Base-by-base conservation (phyloP, 2,329 filamentous ascomycete genomes). In the Metarhizium anisopliae region DNA sequence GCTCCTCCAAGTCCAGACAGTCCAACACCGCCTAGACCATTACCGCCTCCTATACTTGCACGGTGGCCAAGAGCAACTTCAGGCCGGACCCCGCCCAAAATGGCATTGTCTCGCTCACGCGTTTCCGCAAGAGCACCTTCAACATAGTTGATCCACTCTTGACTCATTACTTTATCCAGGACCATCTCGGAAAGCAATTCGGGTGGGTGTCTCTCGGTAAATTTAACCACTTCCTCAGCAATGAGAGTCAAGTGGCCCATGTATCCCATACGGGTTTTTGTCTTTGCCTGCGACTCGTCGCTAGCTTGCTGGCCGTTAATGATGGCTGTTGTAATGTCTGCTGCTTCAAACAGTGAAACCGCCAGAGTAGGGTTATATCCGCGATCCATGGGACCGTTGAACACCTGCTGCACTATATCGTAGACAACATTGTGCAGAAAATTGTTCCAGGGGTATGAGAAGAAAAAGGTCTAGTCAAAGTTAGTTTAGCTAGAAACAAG, bases 371-470 rank as follows among this genome's bases (percentile, higher is more conserved):
- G 86, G 71, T 99, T 99, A 74, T 87, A 96, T 32, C 94, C 92
- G 58, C 91, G 87, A 63, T 97, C 93, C 89, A 99, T 96, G 0
- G 91, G 91, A 8, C 94, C 94, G 68, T 99, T 99, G 72, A 99
- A 97, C 1, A 99, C 94, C 75, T 99, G 94, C 70, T 99, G 94
- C 47, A 99, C 90, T 66, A 99, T 92, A 70, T 99, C 94, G 68
- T 99, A 99, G 51, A 99, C 94, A 47, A 99, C 94, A 67, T 99
- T 99, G 73, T 99, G 94, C 49, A 99, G 80, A 68, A 99, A 99
- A 70, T 99, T 99, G 72, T 99, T 99, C 94, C 94, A 99, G 1
- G 94, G 93, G 66, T 97, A 99, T 58, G 87, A 85, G 77, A 99
- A 99, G 74, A 99, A 99, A 76, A 97, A 97, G 56, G 91, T 89